Base-by-base conservation (phyloP, 106 monocot species). In the Xerophyta viscosa region DNA sequence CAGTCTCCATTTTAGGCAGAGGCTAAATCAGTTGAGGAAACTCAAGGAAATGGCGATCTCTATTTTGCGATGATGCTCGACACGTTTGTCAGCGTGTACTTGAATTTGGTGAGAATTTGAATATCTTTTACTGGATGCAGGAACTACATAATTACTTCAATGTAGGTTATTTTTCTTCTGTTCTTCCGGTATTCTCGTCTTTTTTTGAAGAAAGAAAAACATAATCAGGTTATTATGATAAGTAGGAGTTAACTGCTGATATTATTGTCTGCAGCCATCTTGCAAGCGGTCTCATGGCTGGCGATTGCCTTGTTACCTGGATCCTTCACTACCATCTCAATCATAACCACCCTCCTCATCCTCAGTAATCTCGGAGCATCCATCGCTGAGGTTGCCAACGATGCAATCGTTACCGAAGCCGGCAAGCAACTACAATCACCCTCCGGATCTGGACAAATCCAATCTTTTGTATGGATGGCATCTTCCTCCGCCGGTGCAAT, bases 271-370 rank as follows among this genome's bases (percentile, higher is more conserved):
- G 74, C 85, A 91, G 91, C 69, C 65, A 48, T 85, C 20, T 67
- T 91, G 66, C 85, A 91, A 60, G 84, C 91, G 50, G 59, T 91
- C 18, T 81, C 91, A 52, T 91, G 91, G 91, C 12, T 91, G 24
- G 57, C 71, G 9, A 84, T 91, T 23, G 85, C 68, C 1, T 27
- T 73, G 7, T 41, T 79, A 19, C 64, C 84, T 12, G 45, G 48
- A 24, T 50, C 78, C 15, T 65, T 46, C 52, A 60, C 69, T 50
- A 70, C 81, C n/a, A 22, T 91, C n/a, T 6, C 71, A 26, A 51
- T 25, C 37, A 57, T 91, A 27, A 60, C 77, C 25, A 24, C 85
- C 24, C 68, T 91, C 54, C 81, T 84, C 53, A 70, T 90, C 27
- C 50, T 91, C 0, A 71, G 81, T 48, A 85, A 85, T 72, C 69